Evolutionary conservation across 2,329 filamentous ascomycete species (phyloP), one percentile per base, ranked within the genome.

Genomic region (Pleomassaria siparia): DNA sequence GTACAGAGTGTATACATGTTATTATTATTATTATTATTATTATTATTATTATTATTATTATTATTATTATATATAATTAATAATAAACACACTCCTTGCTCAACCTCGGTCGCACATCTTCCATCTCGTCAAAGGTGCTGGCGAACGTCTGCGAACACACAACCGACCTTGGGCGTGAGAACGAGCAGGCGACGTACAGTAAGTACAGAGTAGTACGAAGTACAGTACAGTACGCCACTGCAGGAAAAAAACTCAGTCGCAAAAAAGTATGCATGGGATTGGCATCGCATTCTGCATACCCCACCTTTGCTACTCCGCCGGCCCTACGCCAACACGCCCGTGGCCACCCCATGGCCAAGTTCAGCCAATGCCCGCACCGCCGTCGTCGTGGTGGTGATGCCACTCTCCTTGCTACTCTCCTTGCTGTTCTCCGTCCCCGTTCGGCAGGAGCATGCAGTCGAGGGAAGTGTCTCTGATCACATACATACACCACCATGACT

Each of bases 241-340:
- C 57, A 62, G 43, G 35, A 49, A 46, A n/a, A n/a, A n/a, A 43
- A 43, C 30, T 32, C 24, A 41, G 47, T 45, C 45, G 53, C 56
- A 55, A 51, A 54, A 56, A 54, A 52, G 47, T 43, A 53, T 54
- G 55, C 59, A 58, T 60, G 55, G 54, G 18, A 36, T 46, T 45
- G 53, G 49, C 51, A 45, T 28, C 9, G 26, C 28, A n/a, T 37
- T 50, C 54, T 54, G 50, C 58, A 55, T 53, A 59, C 58, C 57
- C 59, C 56, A 59, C 64, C 55, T 49, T 43, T 20, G 32, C 33
- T 40, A 20, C 44, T 43, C 43, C 43, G 49, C 50, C 42, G 35
- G 33, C 33, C 37, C 39, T 33, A 4, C 47, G 30, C n/a, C n/a
- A n/a, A n/a, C n/a, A n/a, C n/a, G n/a, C 46, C 49, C 39, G 43